Percentiles rank a stretch among this genome's conserved stretches.
Conservation (phyloP, 176 grass and related monocot genomes). For the Eremochloa ophiuroides region DNA sequence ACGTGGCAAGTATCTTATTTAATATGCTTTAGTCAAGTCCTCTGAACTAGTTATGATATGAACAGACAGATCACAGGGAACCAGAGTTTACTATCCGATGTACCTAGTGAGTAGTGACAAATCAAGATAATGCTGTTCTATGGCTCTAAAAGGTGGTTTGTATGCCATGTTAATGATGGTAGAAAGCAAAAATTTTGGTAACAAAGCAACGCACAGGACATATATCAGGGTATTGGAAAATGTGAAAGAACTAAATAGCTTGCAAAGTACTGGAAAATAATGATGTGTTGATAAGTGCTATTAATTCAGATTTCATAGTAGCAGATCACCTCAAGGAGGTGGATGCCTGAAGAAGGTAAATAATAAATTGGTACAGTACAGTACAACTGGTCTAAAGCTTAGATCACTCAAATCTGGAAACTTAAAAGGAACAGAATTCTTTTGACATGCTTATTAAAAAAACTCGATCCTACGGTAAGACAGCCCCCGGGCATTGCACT, state of each 20-base stretch:
- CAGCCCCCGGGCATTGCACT: no score
- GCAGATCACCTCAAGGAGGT: neutral
- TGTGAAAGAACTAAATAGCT: neutral
- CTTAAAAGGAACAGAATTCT: neutral
- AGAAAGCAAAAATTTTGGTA: neutral
- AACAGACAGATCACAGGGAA: neutral
- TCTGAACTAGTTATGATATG: neutral
- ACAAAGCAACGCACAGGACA: neutral
- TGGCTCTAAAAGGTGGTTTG: neutral
- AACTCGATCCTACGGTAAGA: no score
- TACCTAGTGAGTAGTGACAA: neutral
- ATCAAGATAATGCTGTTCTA: neutral
- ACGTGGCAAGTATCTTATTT: neutral
- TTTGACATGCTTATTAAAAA: neutral
- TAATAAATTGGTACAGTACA: neutral
- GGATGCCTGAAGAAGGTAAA: neutral
- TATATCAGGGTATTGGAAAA: neutral
- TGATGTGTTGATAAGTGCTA: neutral
- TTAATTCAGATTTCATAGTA: neutral
- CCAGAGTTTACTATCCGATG: neutral
- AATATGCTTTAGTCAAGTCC: neutral
- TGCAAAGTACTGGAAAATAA: neutral
- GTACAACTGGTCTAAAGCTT: neutral
- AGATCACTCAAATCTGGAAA: neutral
- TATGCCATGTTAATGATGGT: neutral